These are phyloP conservation scores for Fusarium sp. DNA, from an alignment of 2,329 filamentous ascomycete genomes.

Conservation along the genomic window DNA sequence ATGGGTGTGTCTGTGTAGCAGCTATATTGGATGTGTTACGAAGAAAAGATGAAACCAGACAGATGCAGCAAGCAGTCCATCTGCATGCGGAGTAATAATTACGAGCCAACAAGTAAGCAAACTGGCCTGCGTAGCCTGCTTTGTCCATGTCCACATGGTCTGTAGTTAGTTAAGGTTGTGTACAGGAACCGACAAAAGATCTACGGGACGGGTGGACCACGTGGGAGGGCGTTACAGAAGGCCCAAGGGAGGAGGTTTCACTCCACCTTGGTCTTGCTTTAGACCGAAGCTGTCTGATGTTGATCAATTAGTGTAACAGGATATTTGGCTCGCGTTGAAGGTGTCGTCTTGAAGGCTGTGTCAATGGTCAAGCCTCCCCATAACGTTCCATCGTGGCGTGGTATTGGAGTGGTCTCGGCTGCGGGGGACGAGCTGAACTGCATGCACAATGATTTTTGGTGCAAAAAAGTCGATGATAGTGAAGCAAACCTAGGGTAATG, in stretches of 20 bases:
- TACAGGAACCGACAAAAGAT: slow-evolving; percentile 15
- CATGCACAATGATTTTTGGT: slow-evolving; percentile 1
- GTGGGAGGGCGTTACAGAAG: slow-evolving; percentile 35
- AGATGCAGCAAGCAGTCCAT: slow-evolving; percentile 1
- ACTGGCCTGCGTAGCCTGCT: neutral
- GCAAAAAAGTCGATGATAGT: slow-evolving; percentile 1
- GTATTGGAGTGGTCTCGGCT: slow-evolving; percentile 27
- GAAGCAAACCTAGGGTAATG: slow-evolving; percentile 21
- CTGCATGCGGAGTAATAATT: neutral
- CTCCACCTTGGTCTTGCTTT: slow-evolving; percentile 10
- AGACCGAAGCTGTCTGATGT: slow-evolving; percentile 17
- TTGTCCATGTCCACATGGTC: too few relatives aligned
- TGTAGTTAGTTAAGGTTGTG: slow-evolving; percentile 25
- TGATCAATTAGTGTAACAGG: slow-evolving; percentile 24
- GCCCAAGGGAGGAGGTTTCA: slow-evolving; percentile 27
- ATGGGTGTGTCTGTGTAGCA: neutral
- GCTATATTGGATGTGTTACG: neutral
- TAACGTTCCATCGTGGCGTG: slow-evolving; percentile 27
- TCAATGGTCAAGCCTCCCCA: neutral
- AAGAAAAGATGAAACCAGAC: neutral
- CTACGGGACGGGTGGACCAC: slow-evolving; percentile 38
- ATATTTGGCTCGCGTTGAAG: slow-evolving; percentile 5
- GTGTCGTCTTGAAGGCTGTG: neutral
- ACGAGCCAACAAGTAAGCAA: neutral
- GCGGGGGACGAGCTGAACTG: slow-evolving; percentile 15